These are phyloP conservation scores for Kwoniella sp. DNA, from an alignment of 768 basidiomycete species.

Conservation along the genomic window DNA sequence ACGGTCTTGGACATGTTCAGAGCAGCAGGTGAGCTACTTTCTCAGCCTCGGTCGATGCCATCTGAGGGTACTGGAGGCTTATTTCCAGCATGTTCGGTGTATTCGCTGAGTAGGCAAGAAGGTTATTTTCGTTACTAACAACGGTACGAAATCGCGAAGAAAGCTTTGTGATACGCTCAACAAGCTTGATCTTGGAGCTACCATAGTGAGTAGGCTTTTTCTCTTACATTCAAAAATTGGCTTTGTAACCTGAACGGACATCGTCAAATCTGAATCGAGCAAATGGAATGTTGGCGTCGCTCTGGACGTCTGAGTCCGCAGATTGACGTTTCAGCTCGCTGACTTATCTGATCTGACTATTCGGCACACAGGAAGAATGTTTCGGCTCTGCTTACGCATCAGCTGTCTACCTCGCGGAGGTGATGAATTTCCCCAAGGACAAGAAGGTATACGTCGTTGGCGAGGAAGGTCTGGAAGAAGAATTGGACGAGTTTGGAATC, in stretches of 20 bases:
- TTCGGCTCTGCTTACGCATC: conserved; percentile 91
- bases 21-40: conserved; percentile 63
- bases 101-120: conserved; percentile 67
- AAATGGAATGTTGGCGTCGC: too few species aligned
- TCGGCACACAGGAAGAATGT: conserved; percentile 75
- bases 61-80: too few species aligned
- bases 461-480: conserved; percentile 86
- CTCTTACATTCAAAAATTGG: too few species aligned
- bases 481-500: conserved; percentile 84
- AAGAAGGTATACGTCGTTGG: conserved; percentile 97
- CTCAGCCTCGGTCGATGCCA: too few species aligned
- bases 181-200: conserved; percentile 77
- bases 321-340: background rate
- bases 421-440: conserved; percentile 81
- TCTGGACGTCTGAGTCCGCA: too few species aligned
- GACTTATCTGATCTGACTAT: background rate
- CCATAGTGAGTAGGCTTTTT: conserved; percentile 65
- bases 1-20: conserved; percentile 75
- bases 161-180: conserved; percentile 91
- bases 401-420: conserved; percentile 81
- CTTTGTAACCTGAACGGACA: too few species aligned
- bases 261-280: too few species aligned
- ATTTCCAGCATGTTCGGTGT: too few species aligned
- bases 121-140: conserved; percentile 93
- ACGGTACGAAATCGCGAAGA: conserved; percentile 87